Conservation (phyloP, 208 protist genomes). For the Balamuthia mandrillaris region DNA sequence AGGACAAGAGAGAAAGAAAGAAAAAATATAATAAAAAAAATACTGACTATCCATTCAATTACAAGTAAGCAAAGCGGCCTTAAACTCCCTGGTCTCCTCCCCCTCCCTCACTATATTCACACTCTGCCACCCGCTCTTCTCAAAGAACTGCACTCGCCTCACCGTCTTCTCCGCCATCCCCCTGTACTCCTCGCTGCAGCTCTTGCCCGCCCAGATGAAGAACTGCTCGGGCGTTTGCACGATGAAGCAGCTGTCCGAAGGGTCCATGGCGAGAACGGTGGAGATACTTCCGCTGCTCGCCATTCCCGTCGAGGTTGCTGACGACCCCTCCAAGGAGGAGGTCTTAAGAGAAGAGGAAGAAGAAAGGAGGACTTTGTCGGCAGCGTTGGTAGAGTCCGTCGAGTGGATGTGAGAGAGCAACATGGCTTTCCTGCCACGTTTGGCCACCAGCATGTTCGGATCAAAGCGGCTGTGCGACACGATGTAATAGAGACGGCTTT, state of each 20-base stretch:
- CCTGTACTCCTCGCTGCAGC: not conserved
- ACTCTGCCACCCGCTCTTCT: not conserved
- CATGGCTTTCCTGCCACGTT: not conserved
- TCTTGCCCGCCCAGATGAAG: constrained; percentile 5
- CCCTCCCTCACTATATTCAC: not conserved
- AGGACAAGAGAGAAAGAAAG: too few species aligned
- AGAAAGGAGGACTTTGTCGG: too few species aligned
- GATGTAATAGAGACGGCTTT: constrained; percentile 1
- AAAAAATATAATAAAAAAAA: too few species aligned
- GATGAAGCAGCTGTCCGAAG: constrained; percentile 14
- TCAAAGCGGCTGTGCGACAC: not conserved
- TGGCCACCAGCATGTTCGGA: not conserved
- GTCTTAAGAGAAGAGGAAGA: too few species aligned
- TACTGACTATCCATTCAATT: too few species aligned
- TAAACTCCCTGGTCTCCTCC: constrained; percentile 2
- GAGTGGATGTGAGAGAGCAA: too few species aligned
- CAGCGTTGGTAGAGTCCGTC: too few species aligned
- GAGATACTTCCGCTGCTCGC: too few species aligned
- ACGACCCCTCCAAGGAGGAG: not conserved
- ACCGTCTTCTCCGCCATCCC: not conserved
- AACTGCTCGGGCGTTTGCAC: not conserved
- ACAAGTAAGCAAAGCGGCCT: too few species aligned
- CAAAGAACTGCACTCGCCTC: not conserved
- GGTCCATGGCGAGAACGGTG: too few species aligned
- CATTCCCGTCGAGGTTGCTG: too few species aligned